These are phyloP conservation scores for Punica granatum DNA, from an alignment of 345 rosid genomes.

Conservation along the genomic window DNA sequence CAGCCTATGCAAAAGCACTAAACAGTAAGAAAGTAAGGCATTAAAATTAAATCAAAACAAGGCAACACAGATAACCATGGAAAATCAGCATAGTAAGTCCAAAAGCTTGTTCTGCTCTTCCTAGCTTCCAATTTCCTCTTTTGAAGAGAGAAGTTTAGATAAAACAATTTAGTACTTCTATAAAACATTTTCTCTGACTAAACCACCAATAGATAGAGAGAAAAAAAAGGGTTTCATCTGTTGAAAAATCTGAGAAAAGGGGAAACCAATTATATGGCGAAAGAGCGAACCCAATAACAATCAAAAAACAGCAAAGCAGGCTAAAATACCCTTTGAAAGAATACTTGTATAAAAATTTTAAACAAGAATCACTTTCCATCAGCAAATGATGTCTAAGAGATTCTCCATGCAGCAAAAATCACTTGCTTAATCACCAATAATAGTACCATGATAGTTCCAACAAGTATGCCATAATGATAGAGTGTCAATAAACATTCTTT, in stretches of 20 bases:
- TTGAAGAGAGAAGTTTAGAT: not conserved
- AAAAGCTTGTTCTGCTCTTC: not conserved
- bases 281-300: no score
- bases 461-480: no score
- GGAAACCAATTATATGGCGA: not conserved
- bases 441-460: not conserved
- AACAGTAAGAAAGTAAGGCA: conserved; percentile 1
- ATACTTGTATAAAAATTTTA: no score
- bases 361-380: no score
- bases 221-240: not conserved
- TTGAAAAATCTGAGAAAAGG: not conserved
- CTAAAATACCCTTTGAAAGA: no score
- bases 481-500: not conserved
- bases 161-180: not conserved
- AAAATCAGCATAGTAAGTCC: not conserved
- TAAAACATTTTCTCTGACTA: not conserved
- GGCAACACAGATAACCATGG: not conserved
- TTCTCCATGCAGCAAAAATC: no score
- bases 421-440: no score
- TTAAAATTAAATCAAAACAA: no score
- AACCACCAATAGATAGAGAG: no score
- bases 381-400: no score
- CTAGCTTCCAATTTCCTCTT: not conserved
- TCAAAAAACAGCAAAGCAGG: no score
- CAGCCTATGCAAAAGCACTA: conserved; percentile 46